Base-by-base conservation (phyloP, 352 stramenopile species). In the Phytophthora multivora region DNA sequence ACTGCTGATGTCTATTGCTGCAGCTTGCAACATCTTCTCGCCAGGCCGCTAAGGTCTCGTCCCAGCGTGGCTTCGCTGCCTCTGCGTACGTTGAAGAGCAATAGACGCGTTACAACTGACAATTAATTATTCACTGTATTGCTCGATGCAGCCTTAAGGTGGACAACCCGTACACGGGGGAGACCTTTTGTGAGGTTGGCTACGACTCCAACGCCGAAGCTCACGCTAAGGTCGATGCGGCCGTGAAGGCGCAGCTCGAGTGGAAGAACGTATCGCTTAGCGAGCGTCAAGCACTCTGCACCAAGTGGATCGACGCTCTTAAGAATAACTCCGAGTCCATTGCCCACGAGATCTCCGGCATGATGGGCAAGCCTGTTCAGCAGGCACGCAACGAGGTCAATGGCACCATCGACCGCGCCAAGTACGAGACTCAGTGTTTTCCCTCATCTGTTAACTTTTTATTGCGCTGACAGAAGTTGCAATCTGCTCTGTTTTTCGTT, bases 311-410 rank as follows among this genome's bases (percentile, higher is more conserved):
- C 49, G 64, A 75, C 19, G 75, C 69, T 23, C 69, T 92, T n/a
- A 70, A 77, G 11, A 80, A 59, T 40, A 79, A 83, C 43, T 70
- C 73, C 12, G 79, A 91, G 31, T 57, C 69, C 23, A 91, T 95
- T 43, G 80, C 80, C 2, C 39, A 73, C 23, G 86, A 95, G 28
- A 93, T 95, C 60, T 90, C 85, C 7, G 76, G 81, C 23, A 83
- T 91, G 72, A 96, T 94, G 87, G 87, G 87, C 36, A 96, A 96
- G 60, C 83, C 87, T 2, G 54, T 96, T 19, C 69, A 82, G 51
- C 84, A 95, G 51, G 78, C 83, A 25, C 79, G 66, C 59, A 89
- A 89, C 65, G 86, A 93, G 71, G 63, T 92, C 50, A 86, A 87
- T 39, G 84, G 79, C 31, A 88, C 82, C 21, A 86, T 89, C 43